Evolutionary conservation across 768 basidiomycete species (phyloP).

Genomic region (Termitomyces titanicus): DNA sequence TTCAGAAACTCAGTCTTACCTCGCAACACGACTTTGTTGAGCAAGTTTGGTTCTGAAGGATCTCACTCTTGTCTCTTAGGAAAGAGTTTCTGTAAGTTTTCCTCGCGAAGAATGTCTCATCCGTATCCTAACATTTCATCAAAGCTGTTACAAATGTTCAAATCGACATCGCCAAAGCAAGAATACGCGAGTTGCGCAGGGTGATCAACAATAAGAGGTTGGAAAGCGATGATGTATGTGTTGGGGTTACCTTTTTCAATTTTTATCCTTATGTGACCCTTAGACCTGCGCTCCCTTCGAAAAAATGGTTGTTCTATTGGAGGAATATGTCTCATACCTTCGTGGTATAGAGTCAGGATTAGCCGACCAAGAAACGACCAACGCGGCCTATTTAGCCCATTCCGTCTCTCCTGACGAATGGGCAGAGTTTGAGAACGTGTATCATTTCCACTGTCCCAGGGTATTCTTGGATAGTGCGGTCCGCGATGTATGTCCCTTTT

Average conservation of each 20-base stretch:
- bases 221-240: constrained; percentile 7
- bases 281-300: constrained; percentile 18
- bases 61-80: constrained; percentile 82
- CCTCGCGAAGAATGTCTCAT: background rate
- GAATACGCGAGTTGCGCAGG: constrained; percentile 48
- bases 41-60: constrained; percentile 84
- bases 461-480: constrained; percentile 73
- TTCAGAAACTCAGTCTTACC: constrained; percentile 53
- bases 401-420: constrained; percentile 66
- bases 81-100: constrained; percentile 53
- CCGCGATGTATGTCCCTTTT: constrained; percentile 62
- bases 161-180: constrained; percentile 50
- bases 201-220: constrained; percentile 12
- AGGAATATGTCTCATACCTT: constrained; percentile 58
- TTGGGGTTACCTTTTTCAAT: background rate
- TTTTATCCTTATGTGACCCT: background rate
- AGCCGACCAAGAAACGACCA: constrained; percentile 27
- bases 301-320: constrained; percentile 56
- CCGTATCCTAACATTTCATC: constrained; percentile 6
- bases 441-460: constrained; percentile 85
- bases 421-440: constrained; percentile 86
- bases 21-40: constrained; percentile 39
- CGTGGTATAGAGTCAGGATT: constrained; percentile 39
- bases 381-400: constrained; percentile 57
- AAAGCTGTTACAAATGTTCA: constrained; percentile 66